Base-by-base conservation (phyloP, 768 basidiomycete genomes). In the Amanita phalloides region DNA sequence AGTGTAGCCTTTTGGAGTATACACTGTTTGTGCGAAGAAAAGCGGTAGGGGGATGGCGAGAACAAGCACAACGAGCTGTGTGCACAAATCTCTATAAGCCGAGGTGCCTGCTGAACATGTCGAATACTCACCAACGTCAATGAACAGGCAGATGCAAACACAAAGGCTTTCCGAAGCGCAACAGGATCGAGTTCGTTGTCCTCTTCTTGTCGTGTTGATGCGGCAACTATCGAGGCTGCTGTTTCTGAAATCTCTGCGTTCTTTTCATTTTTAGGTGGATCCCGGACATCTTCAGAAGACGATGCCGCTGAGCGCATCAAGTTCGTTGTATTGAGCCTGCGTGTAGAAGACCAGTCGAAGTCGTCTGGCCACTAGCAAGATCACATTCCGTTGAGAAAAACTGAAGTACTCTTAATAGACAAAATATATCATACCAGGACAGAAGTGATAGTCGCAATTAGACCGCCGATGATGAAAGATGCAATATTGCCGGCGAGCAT, bases 401-500 rank as follows among this genome's bases (percentile, higher is more conserved):
- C 32, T 38, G 32, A 11, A 32, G 20, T 10, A 6, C 14, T 0
- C 5, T 7, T n/a, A 11, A 17, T 11, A 35, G 23, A 51, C 43
- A 25, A 46, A 43, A 10, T 8, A 39, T 21, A 14, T 66, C 79
- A 53, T 60, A 85, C 84, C 21, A 92, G 69, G 43, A 81, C 63
- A 0, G 90, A 90, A 33, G 75, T 66, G 3, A 66, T 70, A 21
- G 81, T 72, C 2, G 90, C 76, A 55, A 96, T 71, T 50, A 96
- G 82, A 3, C 77, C 90, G 6, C 90, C 89, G 10, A 87, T 72
- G 25, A 79, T 85, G 56, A 94, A 88, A 2, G 90, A 82, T 1
- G 83, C 84, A n/a, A 95, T 68, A 66, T 94, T 93, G 2, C 93
- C 93, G 0, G 90, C 83, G 13, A 96, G 73, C 90, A 96, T 94